Conservation (phyloP, 768 basidiomycete genomes). For the Mycena floridula region DNA sequence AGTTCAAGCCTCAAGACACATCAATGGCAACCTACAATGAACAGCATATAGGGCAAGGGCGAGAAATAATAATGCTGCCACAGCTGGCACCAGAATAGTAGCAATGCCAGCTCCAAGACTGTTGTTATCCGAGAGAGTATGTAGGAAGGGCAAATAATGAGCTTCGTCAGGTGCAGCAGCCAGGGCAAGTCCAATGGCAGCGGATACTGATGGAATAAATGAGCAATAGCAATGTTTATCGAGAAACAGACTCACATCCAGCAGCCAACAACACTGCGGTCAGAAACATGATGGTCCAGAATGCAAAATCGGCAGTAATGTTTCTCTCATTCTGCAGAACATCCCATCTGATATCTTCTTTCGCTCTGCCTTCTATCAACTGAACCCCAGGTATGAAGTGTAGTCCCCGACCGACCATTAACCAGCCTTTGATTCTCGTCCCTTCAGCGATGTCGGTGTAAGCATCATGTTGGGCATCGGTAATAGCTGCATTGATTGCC, state of each 20-base stretch:
- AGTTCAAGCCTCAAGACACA: conserved; percentile 4
- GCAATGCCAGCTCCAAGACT: conserved; percentile 56
- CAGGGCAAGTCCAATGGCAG: conserved; percentile 61
- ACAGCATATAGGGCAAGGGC: conserved; percentile 44
- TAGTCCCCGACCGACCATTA: conserved; percentile 68
- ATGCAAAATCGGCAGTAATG: conserved; percentile 35
- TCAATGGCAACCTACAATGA: conserved; percentile 40
- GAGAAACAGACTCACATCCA: conserved; percentile 43
- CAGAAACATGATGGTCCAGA: conserved; percentile 53
- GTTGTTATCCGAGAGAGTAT: conserved; percentile 41
- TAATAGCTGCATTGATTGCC: conserved; percentile 66
- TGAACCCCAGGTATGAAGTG: conserved; percentile 55
- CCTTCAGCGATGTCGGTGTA: conserved; percentile 75
- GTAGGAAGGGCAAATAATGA: conserved; percentile 63
- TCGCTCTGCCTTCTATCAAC: conserved; percentile 73
- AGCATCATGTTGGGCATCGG: conserved; percentile 55
- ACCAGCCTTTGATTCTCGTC: conserved; percentile 65
- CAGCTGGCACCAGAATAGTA: conserved; percentile 61
- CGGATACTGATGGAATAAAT: conserved; percentile 45
- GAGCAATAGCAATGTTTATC: conserved; percentile 2
- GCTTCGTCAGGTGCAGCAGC: conserved; percentile 68
- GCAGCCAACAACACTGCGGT: conserved; percentile 47
- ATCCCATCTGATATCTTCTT: conserved; percentile 80
- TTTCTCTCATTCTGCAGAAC: conserved; percentile 59
- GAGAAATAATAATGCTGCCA: conserved; percentile 55